These are phyloP conservation scores for Exserohilum rostratum DNA, from an alignment of 2,329 filamentous ascomycete species.

Conservation along the genomic window DNA sequence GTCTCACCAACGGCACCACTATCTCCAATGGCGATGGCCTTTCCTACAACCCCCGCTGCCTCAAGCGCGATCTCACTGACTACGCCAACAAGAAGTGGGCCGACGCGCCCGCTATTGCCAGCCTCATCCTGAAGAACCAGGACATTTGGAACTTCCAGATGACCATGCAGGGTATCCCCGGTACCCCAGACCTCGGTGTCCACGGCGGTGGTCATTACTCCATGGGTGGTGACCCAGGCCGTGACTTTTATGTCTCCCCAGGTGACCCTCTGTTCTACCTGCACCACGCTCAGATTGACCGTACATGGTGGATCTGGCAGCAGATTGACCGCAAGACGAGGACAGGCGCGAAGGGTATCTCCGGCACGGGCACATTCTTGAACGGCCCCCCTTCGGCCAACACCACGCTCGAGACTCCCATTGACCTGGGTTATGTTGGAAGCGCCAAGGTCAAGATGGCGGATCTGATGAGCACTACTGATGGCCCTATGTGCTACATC, in stretches of 20 bases:
- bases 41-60: slow-evolving; percentile 32
- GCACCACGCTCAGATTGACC: slow-evolving; percentile 54
- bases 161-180: slow-evolving; percentile 39
- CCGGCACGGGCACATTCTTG: slow-evolving; percentile 55
- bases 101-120: slow-evolving; percentile 29
- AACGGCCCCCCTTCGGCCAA: slow-evolving; percentile 52
- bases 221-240: slow-evolving; percentile 51
- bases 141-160: slow-evolving; percentile 39
- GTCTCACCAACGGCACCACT: slow-evolving; percentile 20
- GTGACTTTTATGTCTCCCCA: slow-evolving; percentile 35
- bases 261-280: slow-evolving; percentile 53
- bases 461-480: slow-evolving; percentile 41
- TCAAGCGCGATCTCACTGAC: slow-evolving; percentile 33
- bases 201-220: slow-evolving; percentile 51
- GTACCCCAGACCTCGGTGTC: slow-evolving; percentile 33
- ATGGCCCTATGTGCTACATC: slow-evolving; percentile 44
- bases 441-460: slow-evolving; percentile 26
- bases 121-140: slow-evolving; percentile 28
- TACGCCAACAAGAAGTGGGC: slow-evolving; percentile 31
- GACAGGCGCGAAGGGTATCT: slow-evolving; percentile 38
- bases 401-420: slow-evolving; percentile 53
- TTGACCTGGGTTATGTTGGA: slow-evolving; percentile 50
- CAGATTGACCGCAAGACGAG: slow-evolving; percentile 50
- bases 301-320: slow-evolving; percentile 50
- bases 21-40: slow-evolving; percentile 36